Percentiles rank a stretch among this genome's conserved stretches.
These are phyloP conservation scores for Eimeria zaria DNA, from an alignment of 169 alveolate species.

Conservation along the genomic window DNA sequence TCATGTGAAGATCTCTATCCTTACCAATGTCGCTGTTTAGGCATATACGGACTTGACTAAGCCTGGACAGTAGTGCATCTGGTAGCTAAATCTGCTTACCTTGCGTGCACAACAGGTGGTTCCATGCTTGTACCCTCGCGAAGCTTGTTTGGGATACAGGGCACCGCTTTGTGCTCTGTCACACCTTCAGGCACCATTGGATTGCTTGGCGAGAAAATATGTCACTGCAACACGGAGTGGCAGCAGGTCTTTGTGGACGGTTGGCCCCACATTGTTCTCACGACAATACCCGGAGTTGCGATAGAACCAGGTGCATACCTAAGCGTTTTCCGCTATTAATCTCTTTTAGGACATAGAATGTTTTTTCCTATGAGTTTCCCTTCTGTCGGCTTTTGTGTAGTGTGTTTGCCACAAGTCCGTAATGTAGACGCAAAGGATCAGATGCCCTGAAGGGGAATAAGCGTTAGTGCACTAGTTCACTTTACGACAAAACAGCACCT, in stretches of 20 bases:
- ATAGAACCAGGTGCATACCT: conserved; percentile 84
- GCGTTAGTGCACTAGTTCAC: not conserved
- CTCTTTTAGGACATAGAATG: not conserved
- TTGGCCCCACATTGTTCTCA: conserved; percentile 90
- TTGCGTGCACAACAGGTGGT: not conserved
- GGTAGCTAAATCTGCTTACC: not conserved
- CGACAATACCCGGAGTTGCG: conserved; percentile 89
- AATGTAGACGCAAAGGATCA: not conserved
- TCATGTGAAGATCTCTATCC: not conserved
- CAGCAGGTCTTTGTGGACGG: conserved; percentile 91
- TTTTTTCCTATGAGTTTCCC: too few relatives aligned
- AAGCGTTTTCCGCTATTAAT: not conserved
- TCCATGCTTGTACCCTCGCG: not conserved
- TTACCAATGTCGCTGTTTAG: not conserved
- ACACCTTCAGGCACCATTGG: conserved; percentile 77
- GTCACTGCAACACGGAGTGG: conserved; percentile 94
- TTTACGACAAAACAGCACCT: not conserved
- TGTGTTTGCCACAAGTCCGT: not conserved
- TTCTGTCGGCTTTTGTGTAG: too few relatives aligned
- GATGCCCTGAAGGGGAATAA: not conserved
- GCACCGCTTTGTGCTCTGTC: not conserved
- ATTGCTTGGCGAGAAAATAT: conserved; percentile 91
- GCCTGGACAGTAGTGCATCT: not conserved
- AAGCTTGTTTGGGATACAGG: not conserved
- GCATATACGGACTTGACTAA: not conserved